A percentile compares a stretch with the other conserved stretches of the same genome.
Evolutionary conservation across 108 stramenopile genomes (phyloP).

Genomic region (Skeletonema tropicum): DNA sequence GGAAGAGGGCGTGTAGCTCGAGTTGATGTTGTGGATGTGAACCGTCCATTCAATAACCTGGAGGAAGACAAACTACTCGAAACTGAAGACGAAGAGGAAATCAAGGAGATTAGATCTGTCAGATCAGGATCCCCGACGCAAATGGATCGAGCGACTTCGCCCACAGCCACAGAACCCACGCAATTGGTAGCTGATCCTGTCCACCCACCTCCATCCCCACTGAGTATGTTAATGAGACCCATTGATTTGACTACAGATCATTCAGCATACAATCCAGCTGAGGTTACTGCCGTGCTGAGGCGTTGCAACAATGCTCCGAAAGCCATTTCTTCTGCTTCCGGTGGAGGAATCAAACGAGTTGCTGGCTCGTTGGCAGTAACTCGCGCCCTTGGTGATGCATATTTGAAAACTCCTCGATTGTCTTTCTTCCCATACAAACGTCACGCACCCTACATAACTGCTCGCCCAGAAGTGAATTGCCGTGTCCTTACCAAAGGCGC

Average conservation of each 20-base stretch:
- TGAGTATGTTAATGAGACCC: constrained; percentile 58
- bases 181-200: constrained; percentile 54
- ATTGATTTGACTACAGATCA: constrained; percentile 89
- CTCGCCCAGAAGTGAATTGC: constrained; percentile 85
- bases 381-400: constrained; percentile 85
- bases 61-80: constrained; percentile 34
- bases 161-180: constrained; percentile 47
- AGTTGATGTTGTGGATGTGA: constrained; percentile 6
- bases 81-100: constrained; percentile 47
- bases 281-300: constrained; percentile 76
- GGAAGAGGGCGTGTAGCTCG: constrained; percentile 1
- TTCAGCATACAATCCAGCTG: constrained; percentile 84
- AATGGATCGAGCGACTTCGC: constrained; percentile 51
- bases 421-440: constrained; percentile 85
- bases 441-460: constrained; percentile 87
- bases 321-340: constrained; percentile 73
- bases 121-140: constrained; percentile 46
- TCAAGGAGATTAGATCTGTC: constrained; percentile 38
- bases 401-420: constrained; percentile 80
- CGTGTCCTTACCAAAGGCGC: constrained; percentile 65
- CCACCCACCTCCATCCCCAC: constrained; percentile 60
- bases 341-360: constrained; percentile 88
- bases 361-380: constrained; percentile 87
- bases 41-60: constrained; percentile 29
- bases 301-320: constrained; percentile 86